A percentile compares a stretch with the other conserved stretches of the same genome.
Evolutionary conservation across 768 basidiomycete genomes (phyloP).

Genomic region (Pisolithus microcarpus): DNA sequence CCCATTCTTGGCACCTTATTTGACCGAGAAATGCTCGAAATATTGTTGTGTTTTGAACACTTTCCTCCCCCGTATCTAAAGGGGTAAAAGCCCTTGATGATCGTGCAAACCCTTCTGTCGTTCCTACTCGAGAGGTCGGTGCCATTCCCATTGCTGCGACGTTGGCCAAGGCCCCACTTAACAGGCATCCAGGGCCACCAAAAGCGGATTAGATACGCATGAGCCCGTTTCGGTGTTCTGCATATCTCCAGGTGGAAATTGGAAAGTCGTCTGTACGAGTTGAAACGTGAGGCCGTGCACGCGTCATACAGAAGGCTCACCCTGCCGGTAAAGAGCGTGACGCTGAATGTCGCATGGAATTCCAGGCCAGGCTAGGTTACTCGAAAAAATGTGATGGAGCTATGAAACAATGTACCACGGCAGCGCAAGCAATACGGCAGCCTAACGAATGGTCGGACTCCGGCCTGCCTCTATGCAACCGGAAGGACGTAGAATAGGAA

Average conservation of each 20-base stretch:
- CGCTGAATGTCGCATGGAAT: background rate
- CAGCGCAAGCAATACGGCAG: background rate
- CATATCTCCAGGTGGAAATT: too few relatives aligned
- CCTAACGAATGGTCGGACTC: background rate
- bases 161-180: too few relatives aligned
- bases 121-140: too few relatives aligned
- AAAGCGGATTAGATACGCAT: too few relatives aligned
- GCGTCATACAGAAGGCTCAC: background rate
- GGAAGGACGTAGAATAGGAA: background rate
- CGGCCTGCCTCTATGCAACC: background rate
- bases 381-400: background rate
- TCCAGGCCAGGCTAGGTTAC: background rate
- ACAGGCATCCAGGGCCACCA: too few relatives aligned
- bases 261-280: background rate
- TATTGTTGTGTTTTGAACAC: too few relatives aligned
- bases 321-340: background rate
- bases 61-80: too few relatives aligned
- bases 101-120: too few relatives aligned
- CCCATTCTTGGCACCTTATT: background rate
- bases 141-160: too few relatives aligned
- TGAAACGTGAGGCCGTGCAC: background rate
- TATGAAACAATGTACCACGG: background rate
- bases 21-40: background rate
- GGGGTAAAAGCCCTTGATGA: too few relatives aligned
- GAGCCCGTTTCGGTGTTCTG: too few relatives aligned